A percentile compares a stretch with the other conserved stretches of the same genome.
phyloP scores from a whole-genome alignment of 257 asterid species.

The Rauvolfia tetraphylla region DNA sequence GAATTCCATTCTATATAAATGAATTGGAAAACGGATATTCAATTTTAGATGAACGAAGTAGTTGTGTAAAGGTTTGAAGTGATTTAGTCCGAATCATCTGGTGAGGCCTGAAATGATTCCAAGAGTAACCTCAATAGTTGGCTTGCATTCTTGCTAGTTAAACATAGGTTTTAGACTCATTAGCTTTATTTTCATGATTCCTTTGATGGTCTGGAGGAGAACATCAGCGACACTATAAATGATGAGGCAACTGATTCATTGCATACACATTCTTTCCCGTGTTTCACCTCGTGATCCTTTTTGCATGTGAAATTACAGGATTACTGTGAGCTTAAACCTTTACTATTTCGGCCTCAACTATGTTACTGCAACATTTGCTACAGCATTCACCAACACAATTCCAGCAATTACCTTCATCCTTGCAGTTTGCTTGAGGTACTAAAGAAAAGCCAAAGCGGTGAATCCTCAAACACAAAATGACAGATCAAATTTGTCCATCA shows the following conservation, averaged over 20 bases:
- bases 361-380: constrained; percentile 65
- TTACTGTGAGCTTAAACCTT: constrained; percentile 51
- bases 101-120: too few species aligned
- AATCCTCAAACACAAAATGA: background rate
- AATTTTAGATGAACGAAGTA: too few species aligned
- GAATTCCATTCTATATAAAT: too few species aligned
- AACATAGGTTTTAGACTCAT: too few species aligned
- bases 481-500: background rate
- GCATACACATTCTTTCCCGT: background rate
- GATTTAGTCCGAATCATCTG: background rate
- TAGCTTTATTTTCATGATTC: too few species aligned
- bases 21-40: too few species aligned
- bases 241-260: background rate
- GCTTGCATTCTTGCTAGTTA: too few species aligned
- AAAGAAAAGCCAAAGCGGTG: background rate
- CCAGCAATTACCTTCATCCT: constrained; percentile 57
- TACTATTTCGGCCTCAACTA: constrained; percentile 46
- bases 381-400: constrained; percentile 50
- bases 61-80: background rate
- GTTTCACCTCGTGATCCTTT: background rate
- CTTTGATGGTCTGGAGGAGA: too few species aligned
- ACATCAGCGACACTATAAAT: too few species aligned
- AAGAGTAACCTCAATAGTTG: too few species aligned
- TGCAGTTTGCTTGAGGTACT: constrained; percentile 41
- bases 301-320: constrained; percentile 31